phyloP scores from a whole-genome alignment of 441 rosid species.

The Populus hybrid region DNA sequence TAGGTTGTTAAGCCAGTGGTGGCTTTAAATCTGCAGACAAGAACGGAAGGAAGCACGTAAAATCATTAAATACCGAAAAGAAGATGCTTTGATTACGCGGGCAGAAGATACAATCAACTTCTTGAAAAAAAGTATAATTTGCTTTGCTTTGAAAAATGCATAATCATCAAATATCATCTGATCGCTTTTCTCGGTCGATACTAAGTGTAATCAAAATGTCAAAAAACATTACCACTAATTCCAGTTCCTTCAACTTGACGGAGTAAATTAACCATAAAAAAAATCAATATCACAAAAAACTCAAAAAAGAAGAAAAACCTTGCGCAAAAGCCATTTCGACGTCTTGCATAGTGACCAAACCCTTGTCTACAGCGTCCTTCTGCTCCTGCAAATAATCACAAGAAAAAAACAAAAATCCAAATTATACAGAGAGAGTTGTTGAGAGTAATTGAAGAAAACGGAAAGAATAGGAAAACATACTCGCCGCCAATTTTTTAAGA shows the following conservation, averaged over 20 bases:
- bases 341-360: slow-evolving; percentile 72
- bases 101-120: not conserved
- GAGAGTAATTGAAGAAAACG: not conserved
- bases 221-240: not conserved
- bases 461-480: slow-evolving; percentile 23
- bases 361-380: slow-evolving; percentile 64
- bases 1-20: not conserved
- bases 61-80: not conserved
- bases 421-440: not conserved
- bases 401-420: not conserved
- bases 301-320: slow-evolving; percentile 23
- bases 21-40: not conserved
- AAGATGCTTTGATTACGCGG: not conserved
- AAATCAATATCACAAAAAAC: not conserved
- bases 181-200: not conserved
- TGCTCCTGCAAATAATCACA: slow-evolving; percentile 47
- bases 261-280: not conserved
- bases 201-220: not conserved
- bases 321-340: slow-evolving; percentile 68
- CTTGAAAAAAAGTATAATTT: not conserved
- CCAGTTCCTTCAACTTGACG: not conserved
- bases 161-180: not conserved
- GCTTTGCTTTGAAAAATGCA: not conserved
- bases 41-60: not conserved
- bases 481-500: slow-evolving; percentile 66